Evolutionary conservation across 768 basidiomycete species (phyloP).

Genomic region (Trametes coccinea): DNA sequence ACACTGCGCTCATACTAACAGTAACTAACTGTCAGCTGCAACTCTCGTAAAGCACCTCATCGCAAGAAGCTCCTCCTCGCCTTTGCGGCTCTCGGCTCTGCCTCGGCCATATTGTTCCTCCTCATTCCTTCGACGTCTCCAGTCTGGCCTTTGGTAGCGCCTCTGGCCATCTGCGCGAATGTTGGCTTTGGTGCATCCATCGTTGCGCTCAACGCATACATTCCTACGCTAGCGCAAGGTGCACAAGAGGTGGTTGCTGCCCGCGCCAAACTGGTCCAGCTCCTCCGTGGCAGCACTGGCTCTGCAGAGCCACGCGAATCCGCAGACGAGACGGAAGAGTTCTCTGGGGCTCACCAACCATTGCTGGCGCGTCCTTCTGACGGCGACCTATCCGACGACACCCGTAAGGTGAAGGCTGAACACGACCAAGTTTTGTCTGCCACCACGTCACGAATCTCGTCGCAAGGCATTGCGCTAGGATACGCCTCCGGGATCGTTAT

Average conservation of each 20-base stretch:
- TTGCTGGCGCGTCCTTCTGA: constrained; percentile 4
- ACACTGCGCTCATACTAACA: no score
- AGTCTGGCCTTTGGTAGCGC: constrained; percentile 66
- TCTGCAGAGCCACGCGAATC: neutral
- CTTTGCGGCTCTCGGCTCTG: constrained; percentile 74
- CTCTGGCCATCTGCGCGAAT: constrained; percentile 77
- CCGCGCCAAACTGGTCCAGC: constrained; percentile 34
- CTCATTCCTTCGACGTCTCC: constrained; percentile 68
- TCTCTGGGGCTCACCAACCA: constrained; percentile 15
- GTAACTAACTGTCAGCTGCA: neutral
- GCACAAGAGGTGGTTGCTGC: constrained; percentile 57
- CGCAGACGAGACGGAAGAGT: constrained; percentile 5
- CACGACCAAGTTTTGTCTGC: constrained; percentile 63
- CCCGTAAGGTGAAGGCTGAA: constrained; percentile 27
- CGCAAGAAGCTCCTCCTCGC: constrained; percentile 76
- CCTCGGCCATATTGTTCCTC: constrained; percentile 70
- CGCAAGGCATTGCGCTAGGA: constrained; percentile 82
- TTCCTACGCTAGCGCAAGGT: constrained; percentile 70
- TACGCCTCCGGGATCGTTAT: constrained; percentile 82
- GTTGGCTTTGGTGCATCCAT: constrained; percentile 83
- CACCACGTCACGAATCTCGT: constrained; percentile 82
- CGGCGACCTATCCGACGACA: constrained; percentile 17
- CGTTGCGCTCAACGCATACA: constrained; percentile 90
- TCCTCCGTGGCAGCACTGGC: neutral
- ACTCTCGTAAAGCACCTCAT: constrained; percentile 50